Percentiles rank a stretch among this genome's conserved stretches.
Evolutionary conservation across 1,284 basidiomycete genomes (phyloP).

Genomic region (Thelephora terrestris): DNA sequence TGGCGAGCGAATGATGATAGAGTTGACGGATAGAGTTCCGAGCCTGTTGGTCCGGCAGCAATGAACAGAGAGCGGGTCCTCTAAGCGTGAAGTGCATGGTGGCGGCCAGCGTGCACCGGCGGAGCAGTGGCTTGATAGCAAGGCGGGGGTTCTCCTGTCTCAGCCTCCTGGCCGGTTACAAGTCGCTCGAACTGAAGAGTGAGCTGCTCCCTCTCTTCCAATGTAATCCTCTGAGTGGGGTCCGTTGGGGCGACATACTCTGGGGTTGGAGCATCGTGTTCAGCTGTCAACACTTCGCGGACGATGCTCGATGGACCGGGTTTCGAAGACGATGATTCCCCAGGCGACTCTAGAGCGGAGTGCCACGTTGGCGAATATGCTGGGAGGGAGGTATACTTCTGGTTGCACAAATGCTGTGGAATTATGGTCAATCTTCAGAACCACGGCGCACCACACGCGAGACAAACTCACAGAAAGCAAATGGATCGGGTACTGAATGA

Average conservation of each 20-base stretch:
- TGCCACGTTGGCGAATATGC: slow-evolving; percentile 36
- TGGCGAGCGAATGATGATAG: background rate
- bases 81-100: no score
- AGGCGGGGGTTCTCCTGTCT: slow-evolving; percentile 56
- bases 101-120: no score
- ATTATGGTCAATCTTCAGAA: background rate
- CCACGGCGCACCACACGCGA: background rate
- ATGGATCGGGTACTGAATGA: slow-evolving; percentile 76
- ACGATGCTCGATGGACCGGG: slow-evolving; percentile 2
- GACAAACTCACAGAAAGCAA: slow-evolving; percentile 61
- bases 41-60: background rate
- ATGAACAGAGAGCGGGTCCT: background rate
- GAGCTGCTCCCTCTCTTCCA: slow-evolving; percentile 10
- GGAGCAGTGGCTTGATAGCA: slow-evolving; percentile 32
- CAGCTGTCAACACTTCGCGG: no score
- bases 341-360: background rate
- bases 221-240: slow-evolving; percentile 4
- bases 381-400: slow-evolving; percentile 69
- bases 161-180: slow-evolving; percentile 51
- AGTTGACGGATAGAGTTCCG: background rate
- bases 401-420: slow-evolving; percentile 68
- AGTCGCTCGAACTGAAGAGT: slow-evolving; percentile 43
- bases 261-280: no score
- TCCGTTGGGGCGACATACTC: background rate
- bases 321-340: slow-evolving; percentile 3